Evolutionary conservation across 768 basidiomycete genomes (phyloP), one percentile per base, ranked within the genome.

Genomic region (Russula virescens): DNA sequence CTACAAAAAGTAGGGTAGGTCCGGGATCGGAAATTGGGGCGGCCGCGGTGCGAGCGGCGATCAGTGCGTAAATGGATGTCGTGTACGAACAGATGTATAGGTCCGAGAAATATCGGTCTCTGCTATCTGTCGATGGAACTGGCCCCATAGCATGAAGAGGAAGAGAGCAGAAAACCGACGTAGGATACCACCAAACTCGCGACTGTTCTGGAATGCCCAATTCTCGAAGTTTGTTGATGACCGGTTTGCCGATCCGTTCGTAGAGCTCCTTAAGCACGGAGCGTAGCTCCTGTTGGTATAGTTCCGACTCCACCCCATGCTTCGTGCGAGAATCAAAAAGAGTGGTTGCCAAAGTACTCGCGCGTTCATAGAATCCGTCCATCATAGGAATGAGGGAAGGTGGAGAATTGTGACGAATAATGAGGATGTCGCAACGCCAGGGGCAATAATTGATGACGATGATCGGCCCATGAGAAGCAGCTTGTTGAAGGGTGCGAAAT

Each of bases 111-210:
- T 38, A 38, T 38, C 13, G 51, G 5, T 52, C 43, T 7, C n/a
- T 26, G 14, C 13, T 8, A 13, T 34, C 42, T 11, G 34, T 45
- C 18, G 46, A 45, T 10, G 47, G 38, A 23, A 64, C 60, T 35
- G 60, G 46, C 0, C 61, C 63, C 34, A 64, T 64, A 6, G 65
- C 62, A 35, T 66, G 65, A 21, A 66, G 43, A 9, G 65, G 62
- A 28, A 66, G 62, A 18, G 55, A 53, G 21, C 47, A 57, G 18
- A 63, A 38, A 14, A 38, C 38, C 8, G 38, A 38, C 13, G 38
- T 38, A 9, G 38, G 38, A 38, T 38, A 38, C 38, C 38, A 38
- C 38, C 38, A 38, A 11, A 38, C 38, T 11, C 38, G 38, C 38
- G 38, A 38, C 38, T 38, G 38, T 38, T 38, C 38, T 38, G 43